Evolutionary conservation across 2,329 filamentous ascomycete species (phyloP), one percentile per base, ranked within the genome.

Genomic region (Cladorrhinum sp.): DNA sequence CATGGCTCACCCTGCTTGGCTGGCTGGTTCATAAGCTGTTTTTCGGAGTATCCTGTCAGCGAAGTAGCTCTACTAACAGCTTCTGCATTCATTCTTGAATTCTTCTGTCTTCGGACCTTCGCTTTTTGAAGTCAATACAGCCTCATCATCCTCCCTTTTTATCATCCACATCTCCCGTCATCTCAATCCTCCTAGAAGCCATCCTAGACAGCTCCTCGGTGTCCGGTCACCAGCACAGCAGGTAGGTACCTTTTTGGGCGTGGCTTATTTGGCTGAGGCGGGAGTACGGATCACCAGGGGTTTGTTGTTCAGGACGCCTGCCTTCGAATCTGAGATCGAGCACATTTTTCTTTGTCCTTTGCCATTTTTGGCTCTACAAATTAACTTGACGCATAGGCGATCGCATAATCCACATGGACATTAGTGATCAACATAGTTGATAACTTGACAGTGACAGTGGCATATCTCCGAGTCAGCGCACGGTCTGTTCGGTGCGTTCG

Each of bases 311-410:
- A 36, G 16, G 32, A 36, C 32, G 32, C 16, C 32, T 36, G 9
- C 32, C 10, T 36, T 36, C 32, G 32, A 36, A 36, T 36, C 32
- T 13, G 32, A 36, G 32, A 36, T 4, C 32, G 10, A 13, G 3
- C 32, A 12, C 32, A 12, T 3, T 36, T 36, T 36, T 36, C 16
- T 36, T 36, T 36, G n/a, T n/a, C n/a, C n/a, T n/a, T n/a, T n/a
- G n/a, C n/a, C n/a, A 36, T 16, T 12, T 13, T 36, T 36, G 32
- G 32, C 12, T 13, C 41, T 18, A 20, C 8, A 18, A 27, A 41
- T 57, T 55, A 32, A 53, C 38, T 18, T 32, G 20, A 20, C 9
- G 50, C 52, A 53, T 10, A n/a, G 48, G 16, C 55, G 58, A 63
- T 57, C 50, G 20, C 36, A 13, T 58, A 20, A 27, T 60, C 55